phyloP scores from a whole-genome alignment of 179 eudicot species.

The Camellia oleifera region DNA sequence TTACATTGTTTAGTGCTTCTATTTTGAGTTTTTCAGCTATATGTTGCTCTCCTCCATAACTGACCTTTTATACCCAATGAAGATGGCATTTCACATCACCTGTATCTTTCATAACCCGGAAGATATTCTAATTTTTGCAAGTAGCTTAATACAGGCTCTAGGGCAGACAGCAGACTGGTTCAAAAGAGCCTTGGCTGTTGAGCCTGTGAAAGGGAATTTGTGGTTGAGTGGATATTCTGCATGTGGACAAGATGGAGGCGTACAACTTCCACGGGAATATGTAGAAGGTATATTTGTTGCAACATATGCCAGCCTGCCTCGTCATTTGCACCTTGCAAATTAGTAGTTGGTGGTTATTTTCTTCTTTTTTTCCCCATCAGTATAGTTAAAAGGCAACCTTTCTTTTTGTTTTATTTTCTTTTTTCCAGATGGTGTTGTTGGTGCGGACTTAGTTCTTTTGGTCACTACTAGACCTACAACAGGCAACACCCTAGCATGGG shows the following conservation, averaged over 20 bases:
- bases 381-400: background rate
- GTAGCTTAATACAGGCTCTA: slow-evolving; percentile 61
- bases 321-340: slow-evolving; percentile 2
- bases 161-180: slow-evolving; percentile 97
- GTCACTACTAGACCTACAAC: slow-evolving; percentile 98
- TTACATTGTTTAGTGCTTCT: background rate
- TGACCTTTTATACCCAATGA: background rate
- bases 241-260: slow-evolving; percentile 99
- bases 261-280: slow-evolving; percentile 89
- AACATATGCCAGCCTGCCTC: background rate
- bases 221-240: slow-evolving; percentile 97
- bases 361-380: background rate
- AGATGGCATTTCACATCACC: background rate
- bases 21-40: background rate
- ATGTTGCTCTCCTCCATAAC: background rate
- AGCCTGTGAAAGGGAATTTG: slow-evolving; percentile 88
- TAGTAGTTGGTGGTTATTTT: background rate
- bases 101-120: background rate
- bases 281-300: slow-evolving; percentile 66
- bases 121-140: slow-evolving; percentile 10
- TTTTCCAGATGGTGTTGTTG: slow-evolving; percentile 73
- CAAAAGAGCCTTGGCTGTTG: slow-evolving; percentile 83
- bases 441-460: slow-evolving; percentile 91
- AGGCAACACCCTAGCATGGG: slow-evolving; percentile 99
- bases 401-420: slow-evolving; percentile 16